phyloP scores from a whole-genome alignment of 352 stramenopile genomes.

The Globisporangium sylvaticum region DNA sequence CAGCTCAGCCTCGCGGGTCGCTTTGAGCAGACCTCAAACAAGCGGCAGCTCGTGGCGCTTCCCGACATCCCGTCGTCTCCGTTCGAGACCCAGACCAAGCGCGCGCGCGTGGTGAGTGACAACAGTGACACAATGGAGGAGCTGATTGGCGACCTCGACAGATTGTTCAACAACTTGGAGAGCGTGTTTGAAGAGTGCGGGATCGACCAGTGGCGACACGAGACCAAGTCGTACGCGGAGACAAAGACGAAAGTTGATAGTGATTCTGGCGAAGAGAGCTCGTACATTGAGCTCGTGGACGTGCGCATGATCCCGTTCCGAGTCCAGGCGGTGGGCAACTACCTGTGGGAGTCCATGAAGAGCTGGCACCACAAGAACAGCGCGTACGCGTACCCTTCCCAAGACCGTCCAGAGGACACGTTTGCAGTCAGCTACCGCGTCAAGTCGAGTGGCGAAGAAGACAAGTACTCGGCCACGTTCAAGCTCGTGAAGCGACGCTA shows the following conservation, averaged over 20 bases:
- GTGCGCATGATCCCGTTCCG: slow-evolving; percentile 17
- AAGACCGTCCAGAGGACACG: slow-evolving; percentile 11
- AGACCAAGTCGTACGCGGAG: slow-evolving; percentile 10
- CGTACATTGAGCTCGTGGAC: slow-evolving; percentile 15
- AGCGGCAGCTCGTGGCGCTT: slow-evolving; percentile 15
- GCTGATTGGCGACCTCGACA: slow-evolving; percentile 10
- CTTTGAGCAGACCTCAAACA: slow-evolving; percentile 16
- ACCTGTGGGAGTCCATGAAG: slow-evolving; percentile 18
- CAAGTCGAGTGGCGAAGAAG: neutral
- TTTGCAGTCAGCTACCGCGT: slow-evolving; percentile 16
- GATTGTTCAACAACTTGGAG: slow-evolving; percentile 4
- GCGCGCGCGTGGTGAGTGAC: neutral
- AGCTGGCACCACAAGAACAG: slow-evolving; percentile 11
- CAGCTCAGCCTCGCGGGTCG: slow-evolving; percentile 13
- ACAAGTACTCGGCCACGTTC: slow-evolving; percentile 10
- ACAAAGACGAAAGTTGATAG: neutral
- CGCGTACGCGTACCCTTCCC: slow-evolving; percentile 7
- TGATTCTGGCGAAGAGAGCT: neutral
- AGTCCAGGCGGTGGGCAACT: slow-evolving; percentile 8
- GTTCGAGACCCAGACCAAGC: neutral
- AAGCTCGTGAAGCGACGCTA: slow-evolving; percentile 19
- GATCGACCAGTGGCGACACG: slow-evolving; percentile 6
- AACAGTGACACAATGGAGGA: slow-evolving; percentile 7
- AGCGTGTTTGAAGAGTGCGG: slow-evolving; percentile 7
- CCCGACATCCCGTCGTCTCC: neutral